phyloP scores from a whole-genome alignment of 2,329 filamentous ascomycete species.

The Botrytis tulipae region DNA sequence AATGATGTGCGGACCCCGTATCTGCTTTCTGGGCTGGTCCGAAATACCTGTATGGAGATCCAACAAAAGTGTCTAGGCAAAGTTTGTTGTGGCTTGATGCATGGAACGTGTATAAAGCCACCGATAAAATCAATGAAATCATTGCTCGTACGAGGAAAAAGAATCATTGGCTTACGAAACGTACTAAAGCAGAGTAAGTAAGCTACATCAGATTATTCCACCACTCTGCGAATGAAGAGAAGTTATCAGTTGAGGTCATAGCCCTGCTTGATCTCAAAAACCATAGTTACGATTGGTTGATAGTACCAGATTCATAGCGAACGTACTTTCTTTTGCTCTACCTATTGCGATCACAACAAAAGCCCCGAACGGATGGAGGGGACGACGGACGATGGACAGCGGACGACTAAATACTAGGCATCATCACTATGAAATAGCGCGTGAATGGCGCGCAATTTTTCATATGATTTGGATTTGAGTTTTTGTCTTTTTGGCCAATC shows the following conservation, averaged over 20 bases:
- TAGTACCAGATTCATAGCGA: background rate
- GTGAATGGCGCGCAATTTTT: background rate
- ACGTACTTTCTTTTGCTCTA: background rate
- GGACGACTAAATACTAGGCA: background rate
- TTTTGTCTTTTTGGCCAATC: background rate
- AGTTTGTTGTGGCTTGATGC: background rate
- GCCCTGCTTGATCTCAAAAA: background rate
- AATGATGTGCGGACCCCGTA: background rate
- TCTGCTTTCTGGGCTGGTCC: background rate
- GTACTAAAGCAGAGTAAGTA: background rate
- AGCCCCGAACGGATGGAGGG: background rate
- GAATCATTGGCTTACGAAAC: background rate
- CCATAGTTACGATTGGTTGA: background rate
- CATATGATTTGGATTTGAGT: background rate
- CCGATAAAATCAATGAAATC: background rate
- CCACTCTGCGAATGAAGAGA: background rate
- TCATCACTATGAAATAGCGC: background rate
- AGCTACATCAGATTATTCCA: background rate
- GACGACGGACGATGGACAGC: background rate
- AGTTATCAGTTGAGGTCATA: background rate
- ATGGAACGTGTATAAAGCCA: background rate
- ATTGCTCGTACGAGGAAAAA: background rate
- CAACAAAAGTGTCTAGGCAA: background rate
- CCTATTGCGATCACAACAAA: background rate
- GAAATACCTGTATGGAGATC: background rate